These are phyloP conservation scores for Zygoascus meyerae DNA, from an alignment of 1,139 yeast species.

Conservation along the genomic window DNA sequence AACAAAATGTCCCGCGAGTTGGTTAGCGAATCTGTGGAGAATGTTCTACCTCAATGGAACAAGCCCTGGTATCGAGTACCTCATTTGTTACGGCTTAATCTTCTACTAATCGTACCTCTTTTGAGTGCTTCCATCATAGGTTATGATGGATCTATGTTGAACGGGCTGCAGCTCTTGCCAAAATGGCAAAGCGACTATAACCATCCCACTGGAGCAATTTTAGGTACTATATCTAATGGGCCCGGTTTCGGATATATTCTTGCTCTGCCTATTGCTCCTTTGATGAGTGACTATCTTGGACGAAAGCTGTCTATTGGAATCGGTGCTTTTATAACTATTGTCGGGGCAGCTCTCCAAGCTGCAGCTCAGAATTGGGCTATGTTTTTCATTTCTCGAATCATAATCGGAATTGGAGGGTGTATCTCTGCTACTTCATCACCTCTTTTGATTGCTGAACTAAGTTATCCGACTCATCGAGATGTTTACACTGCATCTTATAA, in stretches of 20 bases:
- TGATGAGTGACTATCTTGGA: constrained; percentile 10
- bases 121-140: constrained; percentile 35
- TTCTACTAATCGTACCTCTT: constrained; percentile 3
- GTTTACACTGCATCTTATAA: constrained; percentile 43
- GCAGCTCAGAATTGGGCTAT: constrained; percentile 21
- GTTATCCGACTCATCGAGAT: constrained; percentile 43
- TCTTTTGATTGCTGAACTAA: constrained; percentile 32
- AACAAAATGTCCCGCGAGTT: too few relatives aligned
- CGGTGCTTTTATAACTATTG: constrained; percentile 10
- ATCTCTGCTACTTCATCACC: constrained; percentile 29
- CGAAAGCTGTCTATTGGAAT: constrained; percentile 8
- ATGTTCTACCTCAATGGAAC: constrained; percentile 14
- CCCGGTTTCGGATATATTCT: constrained; percentile 43
- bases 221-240: constrained; percentile 47
- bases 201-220: constrained; percentile 39
- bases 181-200: constrained; percentile 37
- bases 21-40: background rate
- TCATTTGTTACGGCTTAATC: constrained; percentile 31
- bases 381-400: constrained; percentile 34
- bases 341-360: constrained; percentile 14
- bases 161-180: constrained; percentile 44
- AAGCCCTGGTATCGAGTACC: constrained; percentile 35
- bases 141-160: constrained; percentile 48
- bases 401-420: constrained; percentile 14
- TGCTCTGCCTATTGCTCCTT: constrained; percentile 6